phyloP scores from a whole-genome alignment of 805 yeast species.

The Myxozyma sirexii region DNA sequence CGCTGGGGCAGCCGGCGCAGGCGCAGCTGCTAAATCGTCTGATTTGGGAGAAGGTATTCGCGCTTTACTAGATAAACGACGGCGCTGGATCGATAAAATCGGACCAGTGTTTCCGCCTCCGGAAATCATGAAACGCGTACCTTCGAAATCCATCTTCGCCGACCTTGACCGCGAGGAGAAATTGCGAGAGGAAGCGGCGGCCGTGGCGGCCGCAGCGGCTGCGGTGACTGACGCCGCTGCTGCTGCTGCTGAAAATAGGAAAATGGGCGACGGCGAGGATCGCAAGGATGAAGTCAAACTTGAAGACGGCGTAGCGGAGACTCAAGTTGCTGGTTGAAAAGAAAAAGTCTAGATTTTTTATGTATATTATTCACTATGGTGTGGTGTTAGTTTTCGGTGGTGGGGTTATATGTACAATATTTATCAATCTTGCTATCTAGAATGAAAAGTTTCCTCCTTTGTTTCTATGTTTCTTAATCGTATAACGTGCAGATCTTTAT shows the following conservation, averaged over 20 bases:
- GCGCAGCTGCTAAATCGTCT: conserved; percentile 23
- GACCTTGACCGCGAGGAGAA: conserved; percentile 33
- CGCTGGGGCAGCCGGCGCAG: conserved; percentile 6
- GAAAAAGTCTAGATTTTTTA: not conserved
- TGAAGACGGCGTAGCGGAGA: not conserved
- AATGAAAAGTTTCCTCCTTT: not conserved
- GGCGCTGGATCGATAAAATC: conserved; percentile 84
- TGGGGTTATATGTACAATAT: not conserved
- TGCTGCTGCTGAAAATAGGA: not conserved
- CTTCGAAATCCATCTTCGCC: conserved; percentile 61
- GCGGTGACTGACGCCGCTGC: not conserved
- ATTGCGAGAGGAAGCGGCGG: conserved; percentile 2
- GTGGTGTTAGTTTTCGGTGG: not conserved
- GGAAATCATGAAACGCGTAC: conserved; percentile 75
- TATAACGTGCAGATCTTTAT: no score
- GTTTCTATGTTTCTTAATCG: no score
- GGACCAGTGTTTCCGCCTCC: conserved; percentile 78
- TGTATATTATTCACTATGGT: conserved; percentile 1
- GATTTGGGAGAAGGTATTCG: conserved; percentile 66
- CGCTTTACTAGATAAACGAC: conserved; percentile 80
- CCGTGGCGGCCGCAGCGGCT: conserved; percentile 6
- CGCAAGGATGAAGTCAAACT: not conserved
- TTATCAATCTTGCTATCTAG: not conserved
- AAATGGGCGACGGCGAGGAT: not conserved
- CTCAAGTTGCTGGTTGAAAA: not conserved